Percentiles rank a stretch among this genome's conserved stretches.
phyloP scores from a whole-genome alignment of 352 stramenopile genomes.

The Globisporangium orthogonon region DNA sequence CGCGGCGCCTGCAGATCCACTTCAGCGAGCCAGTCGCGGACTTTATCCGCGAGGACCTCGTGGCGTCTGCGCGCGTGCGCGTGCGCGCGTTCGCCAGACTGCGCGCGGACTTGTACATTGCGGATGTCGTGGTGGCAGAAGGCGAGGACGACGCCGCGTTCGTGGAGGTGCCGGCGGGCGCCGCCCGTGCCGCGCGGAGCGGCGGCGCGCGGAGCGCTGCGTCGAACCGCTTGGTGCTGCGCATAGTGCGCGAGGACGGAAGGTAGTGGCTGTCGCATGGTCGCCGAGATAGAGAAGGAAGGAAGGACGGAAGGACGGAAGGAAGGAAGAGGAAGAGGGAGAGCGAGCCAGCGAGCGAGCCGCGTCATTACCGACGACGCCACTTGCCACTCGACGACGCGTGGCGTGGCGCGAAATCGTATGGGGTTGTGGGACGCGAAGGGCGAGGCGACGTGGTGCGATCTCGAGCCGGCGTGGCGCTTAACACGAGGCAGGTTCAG shows the following conservation, averaged over 20 bases:
- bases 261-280: background rate
- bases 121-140: constrained; percentile 7
- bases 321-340: background rate
- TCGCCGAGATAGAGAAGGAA: background rate
- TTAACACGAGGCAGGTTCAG: too few relatives aligned
- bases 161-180: constrained; percentile 11
- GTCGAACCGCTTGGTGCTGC: constrained; percentile 12
- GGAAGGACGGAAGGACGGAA: too few relatives aligned
- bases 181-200: background rate
- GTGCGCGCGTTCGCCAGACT: constrained; percentile 35
- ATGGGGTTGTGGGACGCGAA: background rate
- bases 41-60: constrained; percentile 57
- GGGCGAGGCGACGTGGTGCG: background rate
- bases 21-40: constrained; percentile 63
- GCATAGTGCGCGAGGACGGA: background rate
- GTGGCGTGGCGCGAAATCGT: background rate
- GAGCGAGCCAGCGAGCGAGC: background rate
- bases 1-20: constrained; percentile 42
- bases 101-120: constrained; percentile 33
- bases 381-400: background rate
- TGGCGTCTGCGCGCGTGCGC: constrained; percentile 11
- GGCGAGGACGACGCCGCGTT: background rate
- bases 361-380: background rate
- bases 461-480: too few relatives aligned
- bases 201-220: constrained; percentile 1